These are phyloP conservation scores for Zoysia matrella DNA, from an alignment of 202 grass and related monocot species.

Conservation along the genomic window DNA sequence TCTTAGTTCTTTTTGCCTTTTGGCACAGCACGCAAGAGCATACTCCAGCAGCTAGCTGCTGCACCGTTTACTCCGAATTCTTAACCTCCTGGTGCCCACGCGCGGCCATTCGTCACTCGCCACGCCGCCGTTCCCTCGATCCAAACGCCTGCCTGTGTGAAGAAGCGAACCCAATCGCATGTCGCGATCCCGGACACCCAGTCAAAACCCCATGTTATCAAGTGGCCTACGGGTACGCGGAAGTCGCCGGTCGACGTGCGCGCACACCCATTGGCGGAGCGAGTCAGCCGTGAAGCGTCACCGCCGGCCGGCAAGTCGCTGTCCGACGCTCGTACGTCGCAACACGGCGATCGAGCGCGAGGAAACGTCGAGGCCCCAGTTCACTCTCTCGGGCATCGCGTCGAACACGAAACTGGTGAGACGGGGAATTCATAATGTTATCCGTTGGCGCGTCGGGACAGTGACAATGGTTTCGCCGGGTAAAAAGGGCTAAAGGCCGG, in stretches of 20 bases:
- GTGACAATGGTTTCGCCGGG: constrained; percentile 16
- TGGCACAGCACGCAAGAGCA: neutral
- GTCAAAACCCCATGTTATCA: constrained; percentile 30
- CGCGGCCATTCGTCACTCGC: neutral
- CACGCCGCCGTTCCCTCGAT: neutral
- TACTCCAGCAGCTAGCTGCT: neutral
- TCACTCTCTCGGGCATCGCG: neutral
- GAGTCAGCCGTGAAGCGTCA: constrained; percentile 26
- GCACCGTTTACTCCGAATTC: constrained; percentile 36
- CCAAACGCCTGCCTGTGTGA: neutral
- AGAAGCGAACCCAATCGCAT: constrained; percentile 7
- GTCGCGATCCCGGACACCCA: neutral
- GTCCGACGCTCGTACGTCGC: neutral
- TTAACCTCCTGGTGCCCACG: constrained; percentile 32
- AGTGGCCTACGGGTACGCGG: constrained; percentile 13
- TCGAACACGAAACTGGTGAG: constrained; percentile 6
- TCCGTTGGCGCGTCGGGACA: constrained; percentile 22
- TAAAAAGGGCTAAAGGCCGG: neutral
- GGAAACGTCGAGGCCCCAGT: neutral
- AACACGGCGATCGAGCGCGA: too few relatives aligned
- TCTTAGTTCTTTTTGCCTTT: too few relatives aligned
- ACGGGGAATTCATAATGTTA: constrained; percentile 17
- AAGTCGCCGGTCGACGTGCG: constrained; percentile 35
- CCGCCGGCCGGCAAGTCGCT: neutral
- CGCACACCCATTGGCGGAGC: constrained; percentile 22